phyloP scores from a whole-genome alignment of 2,329 filamentous ascomycete genomes.

The Sphaceloma murrayae region DNA sequence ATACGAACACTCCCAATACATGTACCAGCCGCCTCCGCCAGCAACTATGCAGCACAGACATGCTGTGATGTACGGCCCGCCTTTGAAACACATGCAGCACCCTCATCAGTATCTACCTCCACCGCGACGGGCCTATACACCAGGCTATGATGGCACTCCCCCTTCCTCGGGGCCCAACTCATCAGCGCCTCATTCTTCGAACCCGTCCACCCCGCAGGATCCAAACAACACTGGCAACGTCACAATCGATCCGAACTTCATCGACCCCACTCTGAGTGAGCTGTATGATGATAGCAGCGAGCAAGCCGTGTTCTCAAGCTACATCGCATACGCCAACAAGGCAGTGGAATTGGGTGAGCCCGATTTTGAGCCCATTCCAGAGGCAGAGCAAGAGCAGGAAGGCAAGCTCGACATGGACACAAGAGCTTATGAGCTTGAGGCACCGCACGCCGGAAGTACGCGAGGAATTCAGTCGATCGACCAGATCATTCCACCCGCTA shows the following conservation, averaged over 20 bases:
- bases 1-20: constrained; percentile 25
- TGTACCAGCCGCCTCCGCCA: constrained; percentile 22
- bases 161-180: constrained; percentile 37
- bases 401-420: constrained; percentile 20
- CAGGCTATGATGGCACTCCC: constrained; percentile 32
- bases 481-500: not conserved
- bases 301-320: constrained; percentile 28
- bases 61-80: constrained; percentile 12
- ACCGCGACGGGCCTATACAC: constrained; percentile 28
- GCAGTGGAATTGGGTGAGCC: constrained; percentile 11
- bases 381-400: constrained; percentile 1
- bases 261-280: constrained; percentile 22
- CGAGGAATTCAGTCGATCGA: not conserved
- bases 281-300: constrained; percentile 30
- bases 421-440: constrained; percentile 29
- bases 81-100: not conserved
- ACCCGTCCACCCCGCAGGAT: constrained; percentile 35
- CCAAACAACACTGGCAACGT: constrained; percentile 28
- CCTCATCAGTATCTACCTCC: not conserved
- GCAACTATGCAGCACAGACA: constrained; percentile 21
- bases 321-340: constrained; percentile 29
- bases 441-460: not conserved
- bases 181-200: constrained; percentile 31
- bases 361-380: constrained; percentile 2
- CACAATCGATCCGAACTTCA: constrained; percentile 25